Percentiles rank a stretch among this genome's conserved stretches.
phyloP scores from a whole-genome alignment of 495 filamentous ascomycete genomes.

The Ascobolus immersus region DNA sequence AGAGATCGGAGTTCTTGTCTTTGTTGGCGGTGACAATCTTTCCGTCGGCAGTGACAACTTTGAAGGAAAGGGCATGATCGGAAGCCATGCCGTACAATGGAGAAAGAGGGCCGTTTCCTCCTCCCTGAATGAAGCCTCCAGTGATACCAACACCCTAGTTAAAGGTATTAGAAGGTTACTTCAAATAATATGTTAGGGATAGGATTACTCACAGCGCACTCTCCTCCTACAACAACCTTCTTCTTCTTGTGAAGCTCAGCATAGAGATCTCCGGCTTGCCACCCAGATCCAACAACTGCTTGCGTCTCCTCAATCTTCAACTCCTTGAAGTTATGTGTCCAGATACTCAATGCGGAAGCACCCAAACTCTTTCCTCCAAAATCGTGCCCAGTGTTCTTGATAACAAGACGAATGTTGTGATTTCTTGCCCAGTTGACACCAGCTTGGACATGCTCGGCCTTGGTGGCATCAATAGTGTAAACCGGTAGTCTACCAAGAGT shows the following conservation, averaged over 20 bases:
- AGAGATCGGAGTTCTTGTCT: conserved; percentile 32
- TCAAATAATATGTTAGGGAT: background rate
- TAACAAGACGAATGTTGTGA: conserved; percentile 28
- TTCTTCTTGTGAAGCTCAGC: conserved; percentile 2
- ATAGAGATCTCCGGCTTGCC: conserved; percentile 22
- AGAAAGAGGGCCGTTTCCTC: no score
- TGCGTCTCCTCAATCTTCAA: conserved; percentile 16
- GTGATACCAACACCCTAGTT: no score
- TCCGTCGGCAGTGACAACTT: conserved; percentile 31
- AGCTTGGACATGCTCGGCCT: conserved; percentile 28
- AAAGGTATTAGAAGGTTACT: conserved; percentile 13
- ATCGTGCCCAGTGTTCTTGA: conserved; percentile 52
- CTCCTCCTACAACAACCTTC: conserved; percentile 5
- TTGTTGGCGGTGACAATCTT: conserved; percentile 28
- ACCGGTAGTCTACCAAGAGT: conserved; percentile 30
- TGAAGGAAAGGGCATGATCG: conserved; percentile 36
- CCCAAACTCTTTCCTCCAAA: conserved; percentile 29
- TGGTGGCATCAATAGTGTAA: conserved; percentile 34
- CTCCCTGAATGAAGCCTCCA: no score
- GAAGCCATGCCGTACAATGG: no score
- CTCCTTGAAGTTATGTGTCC: conserved; percentile 35
- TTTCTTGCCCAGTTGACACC: conserved; percentile 39
- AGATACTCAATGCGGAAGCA: conserved; percentile 30
- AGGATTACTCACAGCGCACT: no score
- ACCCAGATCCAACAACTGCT: conserved; percentile 26